Percentiles rank a stretch among this genome's conserved stretches.
phyloP scores from a whole-genome alignment of 805 yeast species.

The Wickerhamiella siamensis region DNA sequence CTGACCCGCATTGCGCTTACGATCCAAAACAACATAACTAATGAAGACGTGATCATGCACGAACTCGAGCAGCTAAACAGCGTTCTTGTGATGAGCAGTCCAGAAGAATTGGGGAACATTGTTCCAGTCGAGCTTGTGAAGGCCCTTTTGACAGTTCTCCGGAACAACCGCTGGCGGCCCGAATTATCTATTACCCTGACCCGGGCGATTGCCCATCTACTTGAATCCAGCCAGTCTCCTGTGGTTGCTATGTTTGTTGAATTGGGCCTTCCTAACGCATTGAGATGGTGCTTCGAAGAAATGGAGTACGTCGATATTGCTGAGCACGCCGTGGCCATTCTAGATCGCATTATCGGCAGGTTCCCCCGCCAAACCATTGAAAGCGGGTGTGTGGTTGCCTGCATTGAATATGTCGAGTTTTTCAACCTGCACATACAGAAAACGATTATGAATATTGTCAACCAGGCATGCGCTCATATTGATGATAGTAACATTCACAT shows the following conservation, averaged over 20 bases:
- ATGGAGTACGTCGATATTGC: conserved; percentile 80
- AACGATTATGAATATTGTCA: conserved; percentile 58
- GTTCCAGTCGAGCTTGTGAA: conserved; percentile 45
- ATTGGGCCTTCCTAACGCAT: conserved; percentile 49
- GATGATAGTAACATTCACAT: conserved; percentile 29
- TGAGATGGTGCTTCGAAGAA: conserved; percentile 53
- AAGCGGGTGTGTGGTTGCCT: conserved; percentile 48
- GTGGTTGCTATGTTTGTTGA: conserved; percentile 47
- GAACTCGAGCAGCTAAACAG: conserved; percentile 25
- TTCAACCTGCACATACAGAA: conserved; percentile 82
- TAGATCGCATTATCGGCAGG: conserved; percentile 24
- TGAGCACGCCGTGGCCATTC: conserved; percentile 56
- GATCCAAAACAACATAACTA: conserved; percentile 4
- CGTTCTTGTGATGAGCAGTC: conserved; percentile 20
- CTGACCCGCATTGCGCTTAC: conserved; percentile 17
- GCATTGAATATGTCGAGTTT: conserved; percentile 67
- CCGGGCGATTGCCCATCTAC: conserved; percentile 64
- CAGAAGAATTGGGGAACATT: conserved; percentile 26
- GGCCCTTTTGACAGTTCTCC: conserved; percentile 42
- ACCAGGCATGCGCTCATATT: conserved; percentile 47
- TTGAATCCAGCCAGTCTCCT: conserved; percentile 54
- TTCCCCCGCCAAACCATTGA: conserved; percentile 27
- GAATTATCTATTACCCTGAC: conserved; percentile 78
- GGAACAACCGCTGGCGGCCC: conserved; percentile 42
- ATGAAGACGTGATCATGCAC: conserved; percentile 14